Evolutionary conservation across 2,329 filamentous ascomycete species (phyloP).

Genomic region (Talaromyces sp.): DNA sequence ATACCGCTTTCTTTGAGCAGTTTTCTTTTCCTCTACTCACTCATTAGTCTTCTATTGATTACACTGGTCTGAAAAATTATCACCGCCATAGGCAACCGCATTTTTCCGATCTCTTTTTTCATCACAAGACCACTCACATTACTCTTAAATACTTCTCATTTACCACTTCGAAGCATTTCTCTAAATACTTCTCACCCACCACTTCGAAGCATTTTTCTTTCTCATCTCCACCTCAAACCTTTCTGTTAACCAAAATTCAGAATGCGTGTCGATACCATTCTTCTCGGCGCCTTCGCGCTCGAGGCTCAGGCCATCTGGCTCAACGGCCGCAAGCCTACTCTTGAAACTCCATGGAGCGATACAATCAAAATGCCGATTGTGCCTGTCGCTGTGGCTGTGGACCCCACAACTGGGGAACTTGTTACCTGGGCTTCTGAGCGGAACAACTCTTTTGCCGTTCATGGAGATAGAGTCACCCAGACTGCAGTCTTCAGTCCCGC

Average conservation of each 20-base stretch:
- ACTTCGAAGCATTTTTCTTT: not conserved
- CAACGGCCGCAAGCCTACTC: conserved; percentile 1
- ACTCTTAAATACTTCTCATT: not conserved
- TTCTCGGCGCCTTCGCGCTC: conserved; percentile 3
- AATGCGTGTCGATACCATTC: not conserved
- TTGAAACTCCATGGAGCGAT: conserved; percentile 7
- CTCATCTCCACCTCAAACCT: not conserved
- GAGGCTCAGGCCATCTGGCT: not conserved
- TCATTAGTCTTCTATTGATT: not conserved
- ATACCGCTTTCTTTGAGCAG: not conserved
- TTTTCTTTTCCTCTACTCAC: not conserved
- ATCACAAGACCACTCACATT: not conserved
- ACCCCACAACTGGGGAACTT: conserved; percentile 7
- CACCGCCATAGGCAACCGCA: no score
- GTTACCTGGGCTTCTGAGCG: conserved; percentile 9
- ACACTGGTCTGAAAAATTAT: not conserved
- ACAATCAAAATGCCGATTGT: conserved; percentile 11
- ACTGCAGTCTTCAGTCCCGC: conserved; percentile 11
- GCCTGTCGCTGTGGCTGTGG: conserved; percentile 10
- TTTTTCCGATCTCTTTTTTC: not conserved
- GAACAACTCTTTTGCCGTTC: conserved; percentile 6
- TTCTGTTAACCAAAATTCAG: not conserved
- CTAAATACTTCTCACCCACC: not conserved
- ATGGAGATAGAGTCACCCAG: conserved; percentile 7
- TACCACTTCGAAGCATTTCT: not conserved